Conservation (phyloP, 345 rosid species). For the Trapa incisa region DNA sequence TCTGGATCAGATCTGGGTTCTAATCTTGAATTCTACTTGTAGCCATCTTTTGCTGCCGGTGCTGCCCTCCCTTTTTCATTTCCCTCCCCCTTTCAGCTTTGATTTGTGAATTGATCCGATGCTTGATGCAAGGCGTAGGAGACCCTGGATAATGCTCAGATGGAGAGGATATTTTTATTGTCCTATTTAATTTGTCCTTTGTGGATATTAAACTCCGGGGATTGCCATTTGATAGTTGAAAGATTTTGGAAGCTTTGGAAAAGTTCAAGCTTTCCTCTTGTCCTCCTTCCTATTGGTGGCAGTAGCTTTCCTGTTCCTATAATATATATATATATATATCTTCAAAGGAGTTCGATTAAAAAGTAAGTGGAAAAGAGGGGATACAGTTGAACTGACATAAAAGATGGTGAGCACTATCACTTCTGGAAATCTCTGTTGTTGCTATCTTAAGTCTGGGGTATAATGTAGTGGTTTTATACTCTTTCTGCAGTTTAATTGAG, state of each 20-base stretch:
- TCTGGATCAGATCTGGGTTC: slow-evolving; percentile 5
- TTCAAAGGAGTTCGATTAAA: too few relatives aligned
- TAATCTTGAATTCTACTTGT: not conserved
- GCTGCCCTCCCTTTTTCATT: not conserved
- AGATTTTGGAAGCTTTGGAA: slow-evolving; percentile 30
- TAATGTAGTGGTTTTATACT: not conserved
- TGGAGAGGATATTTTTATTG: too few relatives aligned
- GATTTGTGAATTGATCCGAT: slow-evolving; percentile 14
- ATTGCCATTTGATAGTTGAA: slow-evolving; percentile 24
- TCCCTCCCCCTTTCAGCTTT: not conserved
- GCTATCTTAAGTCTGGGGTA: slow-evolving; percentile 9
- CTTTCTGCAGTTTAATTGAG: too few relatives aligned
- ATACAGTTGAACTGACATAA: too few relatives aligned
- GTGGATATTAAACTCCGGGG: slow-evolving; percentile 8
- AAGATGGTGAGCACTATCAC: too few relatives aligned
- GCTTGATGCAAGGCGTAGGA: too few relatives aligned
- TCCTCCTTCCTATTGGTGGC: slow-evolving; percentile 20
- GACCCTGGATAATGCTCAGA: not conserved
- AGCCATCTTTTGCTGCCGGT: not conserved
- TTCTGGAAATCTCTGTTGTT: not conserved
- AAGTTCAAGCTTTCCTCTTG: slow-evolving; percentile 34
- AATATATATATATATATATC: too few relatives aligned
- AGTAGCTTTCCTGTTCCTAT: slow-evolving; percentile 5
- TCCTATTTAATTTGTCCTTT: not conserved
- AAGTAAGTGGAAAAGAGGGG: too few relatives aligned